phyloP scores from a whole-genome alignment of 2,329 filamentous ascomycete genomes.

The Xylariales sp. region DNA sequence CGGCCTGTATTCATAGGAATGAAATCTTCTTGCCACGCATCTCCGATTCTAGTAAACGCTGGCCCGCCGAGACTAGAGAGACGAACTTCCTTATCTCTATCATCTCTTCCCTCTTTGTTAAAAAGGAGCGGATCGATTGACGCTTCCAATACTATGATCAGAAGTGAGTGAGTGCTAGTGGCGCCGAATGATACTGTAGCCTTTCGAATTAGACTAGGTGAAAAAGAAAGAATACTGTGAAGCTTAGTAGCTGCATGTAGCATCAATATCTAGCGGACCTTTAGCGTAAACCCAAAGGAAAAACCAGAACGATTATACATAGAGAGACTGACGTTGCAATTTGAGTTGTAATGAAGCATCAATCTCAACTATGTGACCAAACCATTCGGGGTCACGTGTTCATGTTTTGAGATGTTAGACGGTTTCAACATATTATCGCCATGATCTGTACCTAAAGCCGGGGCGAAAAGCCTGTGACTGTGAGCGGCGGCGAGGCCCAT shows the following conservation, averaged over 20 bases:
- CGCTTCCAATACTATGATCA: background rate
- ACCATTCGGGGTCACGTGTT: too few species aligned
- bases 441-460: background rate
- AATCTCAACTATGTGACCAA: background rate
- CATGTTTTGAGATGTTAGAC: background rate
- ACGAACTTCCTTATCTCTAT: background rate
- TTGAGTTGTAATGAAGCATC: background rate
- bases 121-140: background rate
- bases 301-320: background rate
- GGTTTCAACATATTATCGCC: background rate
- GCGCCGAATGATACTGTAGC: too few species aligned
- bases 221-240: background rate
- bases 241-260: background rate
- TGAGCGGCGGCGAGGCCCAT: background rate
- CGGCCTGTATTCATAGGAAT: background rate
- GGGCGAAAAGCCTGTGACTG: background rate
- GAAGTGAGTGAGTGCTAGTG: too few species aligned
- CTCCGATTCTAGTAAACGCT: background rate
- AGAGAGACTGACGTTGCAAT: background rate
- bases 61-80: too few species aligned
- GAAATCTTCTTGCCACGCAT: too few species aligned
- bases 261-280: background rate
- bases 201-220: too few species aligned
- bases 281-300: background rate
- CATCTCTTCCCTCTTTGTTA: background rate